Conservation (phyloP, 2,329 filamentous ascomycete genomes). For the Setomelanomma holmii region DNA sequence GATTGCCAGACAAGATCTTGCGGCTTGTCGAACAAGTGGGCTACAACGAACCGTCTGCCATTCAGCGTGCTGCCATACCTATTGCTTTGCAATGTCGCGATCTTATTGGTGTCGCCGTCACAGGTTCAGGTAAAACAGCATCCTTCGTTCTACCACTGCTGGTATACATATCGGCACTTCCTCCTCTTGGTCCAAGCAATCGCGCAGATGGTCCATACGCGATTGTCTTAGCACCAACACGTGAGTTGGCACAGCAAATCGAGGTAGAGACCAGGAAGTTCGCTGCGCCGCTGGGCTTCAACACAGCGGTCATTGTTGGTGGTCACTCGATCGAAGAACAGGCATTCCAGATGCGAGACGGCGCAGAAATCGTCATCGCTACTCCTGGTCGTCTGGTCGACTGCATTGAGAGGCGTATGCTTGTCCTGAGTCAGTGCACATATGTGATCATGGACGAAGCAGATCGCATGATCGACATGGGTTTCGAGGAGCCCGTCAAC, state of each 20-base stretch:
- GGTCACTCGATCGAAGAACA: conserved; percentile 96
- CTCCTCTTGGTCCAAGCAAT: conserved; percentile 80
- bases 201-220: conserved; percentile 96
- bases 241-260: conserved; percentile 97
- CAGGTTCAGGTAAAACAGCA: conserved; percentile 97
- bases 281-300: conserved; percentile 87
- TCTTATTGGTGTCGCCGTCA: conserved; percentile 97
- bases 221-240: conserved; percentile 94
- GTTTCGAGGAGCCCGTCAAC: conserved; percentile 97
- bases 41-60: conserved; percentile 88
- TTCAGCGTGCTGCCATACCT: conserved; percentile 93
- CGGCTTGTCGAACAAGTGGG: conserved; percentile 84
- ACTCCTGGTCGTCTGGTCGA: conserved; percentile 96
- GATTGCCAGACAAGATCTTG: conserved; percentile 76
- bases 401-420: conserved; percentile 89
- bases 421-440: conserved; percentile 95
- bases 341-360: conserved; percentile 85
- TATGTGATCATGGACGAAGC: conserved; percentile 99
- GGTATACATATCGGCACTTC: conserved; percentile 91
- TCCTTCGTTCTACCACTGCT: conserved; percentile 91
- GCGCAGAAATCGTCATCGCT: conserved; percentile 97
- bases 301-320: conserved; percentile 96
- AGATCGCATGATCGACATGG: conserved; percentile 98
- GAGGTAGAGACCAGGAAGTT: conserved; percentile 94
- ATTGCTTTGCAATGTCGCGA: conserved; percentile 92